Evolutionary conservation across 306 rosid genomes (phyloP), one percentile per base, ranked within the genome.

Genomic region (Morella rubra): DNA sequence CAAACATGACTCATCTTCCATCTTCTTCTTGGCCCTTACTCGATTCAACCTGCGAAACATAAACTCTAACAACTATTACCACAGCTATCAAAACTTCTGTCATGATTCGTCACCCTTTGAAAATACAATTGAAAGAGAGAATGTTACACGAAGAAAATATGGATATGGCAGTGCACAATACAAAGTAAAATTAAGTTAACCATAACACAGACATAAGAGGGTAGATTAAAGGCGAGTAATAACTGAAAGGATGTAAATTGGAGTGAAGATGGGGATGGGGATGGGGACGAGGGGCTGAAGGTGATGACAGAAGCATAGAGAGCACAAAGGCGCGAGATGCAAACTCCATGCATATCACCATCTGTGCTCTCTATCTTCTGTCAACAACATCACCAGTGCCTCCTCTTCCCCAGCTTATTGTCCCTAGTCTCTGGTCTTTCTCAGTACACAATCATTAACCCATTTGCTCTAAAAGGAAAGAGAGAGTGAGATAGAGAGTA

Each of bases 351-450:
- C 46, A 22, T 74, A 53, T 82, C 88, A 82, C 79, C 90, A 84
- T 94, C 96, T 82, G 98, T 94, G 98, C 98, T 91, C 98, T 94
- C 98, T 94, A 94, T 94, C 98, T 94, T 94, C 98, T 91, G 97
- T 94, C 98, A 94, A 87, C 97, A 82, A 65, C 90, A 82, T 79
- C 77, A 74, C n/a, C 76, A 72, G 77, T 77, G 46, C 73, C 54
- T 76, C 71, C 73, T 71, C 52, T 44, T 54, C 60, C 56, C 51
- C 73, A 68, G 3, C 55, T 46, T 53, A 55, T 40, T 15, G 58
- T 52, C 52, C 52, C 52, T 47, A 49, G 50, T 8, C 32, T 68
- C 3, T 49, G 16, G 15, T 49, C 52, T 49, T 49, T 49, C 52
- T 49, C 11, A 49, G 1, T 49, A 49, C 52, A 49, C 14, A 49